Evolutionary conservation across 805 yeast genomes (phyloP).

Genomic region (Candida ficus): DNA sequence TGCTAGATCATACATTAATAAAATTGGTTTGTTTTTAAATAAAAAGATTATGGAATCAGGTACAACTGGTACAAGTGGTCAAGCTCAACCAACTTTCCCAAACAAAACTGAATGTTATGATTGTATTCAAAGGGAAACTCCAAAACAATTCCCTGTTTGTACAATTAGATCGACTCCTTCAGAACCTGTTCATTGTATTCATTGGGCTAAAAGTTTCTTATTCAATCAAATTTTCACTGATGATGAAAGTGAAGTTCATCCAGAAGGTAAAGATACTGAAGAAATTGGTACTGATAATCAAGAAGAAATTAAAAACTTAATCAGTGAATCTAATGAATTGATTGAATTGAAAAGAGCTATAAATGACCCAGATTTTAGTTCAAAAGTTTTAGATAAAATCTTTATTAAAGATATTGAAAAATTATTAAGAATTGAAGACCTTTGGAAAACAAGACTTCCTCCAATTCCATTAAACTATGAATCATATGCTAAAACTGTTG

Average conservation of each 20-base stretch:
- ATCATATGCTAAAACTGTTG: slow-evolving; percentile 14
- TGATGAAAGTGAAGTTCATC: slow-evolving; percentile 27
- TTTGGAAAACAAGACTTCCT: slow-evolving; percentile 68
- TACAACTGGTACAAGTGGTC: slow-evolving; percentile 92
- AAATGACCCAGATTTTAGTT: slow-evolving; percentile 27
- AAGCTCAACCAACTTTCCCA: slow-evolving; percentile 87
- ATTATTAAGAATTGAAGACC: slow-evolving; percentile 59
- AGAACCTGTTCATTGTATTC: slow-evolving; percentile 91
- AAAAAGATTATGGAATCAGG: slow-evolving; percentile 90
- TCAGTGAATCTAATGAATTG: slow-evolving; percentile 65
- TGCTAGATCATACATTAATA: slow-evolving; percentile 87
- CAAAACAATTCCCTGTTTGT: slow-evolving; percentile 91
- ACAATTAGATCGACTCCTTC: slow-evolving; percentile 97
- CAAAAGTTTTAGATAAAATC: slow-evolving; percentile 50
- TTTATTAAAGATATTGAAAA: slow-evolving; percentile 76
- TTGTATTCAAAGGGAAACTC: slow-evolving; percentile 81
- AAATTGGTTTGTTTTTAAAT: slow-evolving; percentile 65
- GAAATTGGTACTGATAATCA: slow-evolving; percentile 59
- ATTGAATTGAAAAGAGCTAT: slow-evolving; percentile 41
- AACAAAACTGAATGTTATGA: slow-evolving; percentile 87
- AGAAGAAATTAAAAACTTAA: slow-evolving; percentile 58
- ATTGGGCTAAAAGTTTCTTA: slow-evolving; percentile 94
- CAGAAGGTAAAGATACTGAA: slow-evolving; percentile 30
- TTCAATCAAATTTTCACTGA: slow-evolving; percentile 76
- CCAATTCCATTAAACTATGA: slow-evolving; percentile 58